Base-by-base conservation (phyloP, 768 basidiomycete genomes). In the Pleurotus tuoliensis region DNA sequence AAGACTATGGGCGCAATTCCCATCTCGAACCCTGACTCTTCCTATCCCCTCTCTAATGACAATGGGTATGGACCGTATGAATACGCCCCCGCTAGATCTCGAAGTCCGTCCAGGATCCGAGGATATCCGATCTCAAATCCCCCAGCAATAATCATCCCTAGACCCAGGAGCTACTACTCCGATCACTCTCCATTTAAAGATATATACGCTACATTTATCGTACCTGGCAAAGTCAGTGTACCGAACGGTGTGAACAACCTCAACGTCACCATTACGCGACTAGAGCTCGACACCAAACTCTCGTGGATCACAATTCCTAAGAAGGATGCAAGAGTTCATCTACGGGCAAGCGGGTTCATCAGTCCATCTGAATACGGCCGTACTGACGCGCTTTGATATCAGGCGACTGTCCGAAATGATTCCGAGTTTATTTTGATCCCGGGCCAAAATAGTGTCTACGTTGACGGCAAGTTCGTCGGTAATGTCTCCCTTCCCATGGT, bases 151-250 rank as follows among this genome's bases (percentile, higher is more conserved):
- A 11, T 34, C 30, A 11, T 34, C 30, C 30, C 8, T 30, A 11
- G 30, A 30, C 30, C 30, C 30, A 30, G 30, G 9, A 11, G 30
- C 30, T 9, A 30, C 27, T 30, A 34, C 30, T 34, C 30, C 8
- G 30, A 34, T 9, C 8, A 34, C 30, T 34, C 30, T 34, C 30
- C 30, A 9, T 34, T 34, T 34, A 34, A 9, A 11, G 30, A 34
- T 9, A 11, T 34, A 11, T 62, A 76, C 44, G 73, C 61, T 47
- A 76, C 77, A 9, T 77, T 73, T 1, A 78, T 74, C 57, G 69
- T 78, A 9, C 76, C 77, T 0, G 78, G 78, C 0, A 58, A 71
- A 9, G 73, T 77, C 41, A 71, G 63, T 15, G 68, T 81, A 13
- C 72, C 70, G 40, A 76, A 78, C 57, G 67, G 67, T 3, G 68